Evolutionary conservation across 306 rosid species (phyloP), one percentile per base, ranked within the genome.

Genomic region (Rosa rugosa): DNA sequence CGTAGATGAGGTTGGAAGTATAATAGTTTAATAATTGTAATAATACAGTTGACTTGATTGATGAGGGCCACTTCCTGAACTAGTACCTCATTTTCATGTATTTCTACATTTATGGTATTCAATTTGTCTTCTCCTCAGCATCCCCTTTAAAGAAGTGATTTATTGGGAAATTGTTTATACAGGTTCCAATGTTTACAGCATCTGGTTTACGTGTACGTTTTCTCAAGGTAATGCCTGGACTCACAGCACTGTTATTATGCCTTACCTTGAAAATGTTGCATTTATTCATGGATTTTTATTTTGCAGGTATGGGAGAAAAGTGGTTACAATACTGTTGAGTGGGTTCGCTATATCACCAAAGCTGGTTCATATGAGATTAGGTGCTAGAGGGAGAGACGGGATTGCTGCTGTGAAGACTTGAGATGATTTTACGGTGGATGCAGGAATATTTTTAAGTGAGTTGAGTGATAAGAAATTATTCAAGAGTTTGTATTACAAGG

Each of bases 221-320:
- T 76, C 98, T 93, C 36, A 96, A 93, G 98, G 98, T 93, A 85
- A 77, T 69, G 53, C 14, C 60, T 57, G 41, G 18, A 34, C 47
- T 51, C 23, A 53, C 49, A 34, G 34, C 46, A 31, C 34, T 22
- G 64, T 31, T 56, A 23, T 53, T 22, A 53, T 65, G 73, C 36
- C 60, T 40, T 64, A 11, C 23, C 20, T 49, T 2, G 5, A 0
- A 83, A 76, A 66, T 57, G 17, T 6, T 40, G 71, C 53, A 16
- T 78, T 22, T 42, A 73, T 46, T 62, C 23, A 64, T 77, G 20
- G 63, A 51, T 56, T 53, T 79, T 71, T 73, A 27, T 31, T 31
- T 31, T 85, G 84, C 84, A 96, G 99, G 99, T 96, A 16, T 93
- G 99, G 99, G 98, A 96, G 88, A 96, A 93, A 91, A 96, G 98